Base-by-base conservation (phyloP, 305 asterid species). In the Petunia hybrid region DNA sequence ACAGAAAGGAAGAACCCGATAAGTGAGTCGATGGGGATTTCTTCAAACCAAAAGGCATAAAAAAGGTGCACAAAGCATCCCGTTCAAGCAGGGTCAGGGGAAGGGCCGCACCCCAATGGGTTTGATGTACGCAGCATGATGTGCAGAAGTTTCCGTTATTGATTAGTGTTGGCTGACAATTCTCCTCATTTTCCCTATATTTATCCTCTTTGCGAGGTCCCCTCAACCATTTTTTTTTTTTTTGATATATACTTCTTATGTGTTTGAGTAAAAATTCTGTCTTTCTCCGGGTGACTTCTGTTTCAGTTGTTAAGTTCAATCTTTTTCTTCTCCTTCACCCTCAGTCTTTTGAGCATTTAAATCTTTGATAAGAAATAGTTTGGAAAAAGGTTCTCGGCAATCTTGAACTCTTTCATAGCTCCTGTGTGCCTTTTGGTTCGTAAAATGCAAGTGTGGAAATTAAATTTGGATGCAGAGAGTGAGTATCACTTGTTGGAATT, bases 221-320 rank as follows among this genome's bases (percentile, higher is more conserved):
- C n/a, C 35, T 67, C 56, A 16, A 68, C n/a, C 76, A n/a, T 68
- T 68, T 14, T 68, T 67, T 68, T 68, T 8, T 42, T 55, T 42
- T 14, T 68, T 6, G 41, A n/a, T 40, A n/a, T 67, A 67, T 42
- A 41, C 41, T 5, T 3, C 67, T 6, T 42, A 42, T 68, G 75
- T n/a, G 14, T 68, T 64, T 42, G 75, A n/a, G 39, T 42, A 16
- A 42, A 42, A 68, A 42, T 5, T 39, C 75, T 4, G 12, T 67
- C 14, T 67, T 67, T 16, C 75, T 67, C 75, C 7, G 16, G 38
- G 41, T 67, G 75, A 42, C 42, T 41, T 67, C 0, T 67, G 55
- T 68, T 68, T 42, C 39, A n/a, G 75, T 68, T 13, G 75, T 39
- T 68, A n/a, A 68, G 31, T 68, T 14, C 42, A 68, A 42, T 8